These are phyloP conservation scores for Verticillium dahliae DNA, from an alignment of 2,329 filamentous ascomycete genomes.

Conservation along the genomic window DNA sequence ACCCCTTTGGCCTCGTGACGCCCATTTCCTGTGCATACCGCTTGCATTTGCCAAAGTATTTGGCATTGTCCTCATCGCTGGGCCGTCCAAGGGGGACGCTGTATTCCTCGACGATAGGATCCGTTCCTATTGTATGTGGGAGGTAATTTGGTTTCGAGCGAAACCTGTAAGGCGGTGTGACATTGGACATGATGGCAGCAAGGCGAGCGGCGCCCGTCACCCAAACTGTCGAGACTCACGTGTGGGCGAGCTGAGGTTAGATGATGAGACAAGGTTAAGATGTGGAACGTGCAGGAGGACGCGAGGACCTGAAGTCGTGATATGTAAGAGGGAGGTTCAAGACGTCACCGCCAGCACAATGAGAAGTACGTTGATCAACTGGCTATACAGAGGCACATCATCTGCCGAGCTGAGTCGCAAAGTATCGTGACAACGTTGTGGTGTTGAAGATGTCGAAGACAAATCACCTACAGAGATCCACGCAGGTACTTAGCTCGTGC, in stretches of 20 bases:
- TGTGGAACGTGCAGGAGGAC: neutral
- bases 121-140: conserved; percentile 44
- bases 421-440: neutral
- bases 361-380: too few species aligned
- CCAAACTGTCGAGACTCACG: neutral
- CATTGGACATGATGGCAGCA: conserved; percentile 24
- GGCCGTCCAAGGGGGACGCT: conserved; percentile 41
- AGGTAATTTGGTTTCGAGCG: conserved; percentile 55
- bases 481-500: neutral
- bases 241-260: neutral
- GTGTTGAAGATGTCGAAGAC: neutral
- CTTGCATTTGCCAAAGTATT: conserved; percentile 52
- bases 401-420: neutral
- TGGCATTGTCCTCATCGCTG: conserved; percentile 47
- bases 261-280: neutral
- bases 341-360: too few species aligned
- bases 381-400: too few species aligned
- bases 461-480: neutral
- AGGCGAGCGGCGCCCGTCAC: neutral
- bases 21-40: conserved; percentile 54
- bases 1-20: conserved; percentile 74
- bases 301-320: neutral
- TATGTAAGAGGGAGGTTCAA: too few species aligned
- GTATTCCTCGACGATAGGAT: conserved; percentile 47
- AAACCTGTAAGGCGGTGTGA: conserved; percentile 40